Evolutionary conservation across 2,329 filamentous ascomycete species (phyloP).

Genomic region (Fusarium nodosum): DNA sequence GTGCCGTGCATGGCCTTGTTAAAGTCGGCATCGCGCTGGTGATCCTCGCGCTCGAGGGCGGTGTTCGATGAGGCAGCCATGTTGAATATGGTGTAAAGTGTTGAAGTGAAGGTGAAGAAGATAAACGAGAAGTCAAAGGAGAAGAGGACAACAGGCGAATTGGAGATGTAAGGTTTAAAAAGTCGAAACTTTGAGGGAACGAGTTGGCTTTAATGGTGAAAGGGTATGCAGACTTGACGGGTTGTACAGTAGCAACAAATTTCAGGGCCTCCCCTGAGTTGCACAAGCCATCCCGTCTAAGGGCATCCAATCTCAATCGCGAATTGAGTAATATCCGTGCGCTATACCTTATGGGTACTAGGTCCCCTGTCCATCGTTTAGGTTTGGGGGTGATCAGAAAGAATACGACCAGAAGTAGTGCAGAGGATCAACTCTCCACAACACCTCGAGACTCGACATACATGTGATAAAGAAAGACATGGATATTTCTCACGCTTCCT

Average conservation of each 20-base stretch:
- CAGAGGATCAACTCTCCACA: constrained; percentile 21
- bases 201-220: constrained; percentile 47
- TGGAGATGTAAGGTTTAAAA: constrained; percentile 30
- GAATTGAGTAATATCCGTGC: constrained; percentile 43
- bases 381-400: constrained; percentile 25
- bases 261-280: constrained; percentile 51
- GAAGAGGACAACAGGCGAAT: constrained; percentile 26
- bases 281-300: constrained; percentile 40
- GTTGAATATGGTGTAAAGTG: constrained; percentile 53
- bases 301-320: constrained; percentile 49
- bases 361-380: constrained; percentile 35
- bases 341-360: constrained; percentile 41
- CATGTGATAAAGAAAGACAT: constrained; percentile 21
- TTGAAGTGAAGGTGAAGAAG: constrained; percentile 26
- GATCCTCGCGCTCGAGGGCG: constrained; percentile 83
- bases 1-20: constrained; percentile 87
- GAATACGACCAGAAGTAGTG: constrained; percentile 19
- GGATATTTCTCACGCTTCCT: constrained; percentile 8
- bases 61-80: constrained; percentile 60
- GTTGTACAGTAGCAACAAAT: constrained; percentile 47
- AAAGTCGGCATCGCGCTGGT: constrained; percentile 88
- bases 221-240: constrained; percentile 39
- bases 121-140: constrained; percentile 12
- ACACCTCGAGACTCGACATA: constrained; percentile 5
- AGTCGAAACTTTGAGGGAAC: constrained; percentile 35